phyloP scores from a whole-genome alignment of 176 grass and related monocot species.

The Avena atlantica region DNA sequence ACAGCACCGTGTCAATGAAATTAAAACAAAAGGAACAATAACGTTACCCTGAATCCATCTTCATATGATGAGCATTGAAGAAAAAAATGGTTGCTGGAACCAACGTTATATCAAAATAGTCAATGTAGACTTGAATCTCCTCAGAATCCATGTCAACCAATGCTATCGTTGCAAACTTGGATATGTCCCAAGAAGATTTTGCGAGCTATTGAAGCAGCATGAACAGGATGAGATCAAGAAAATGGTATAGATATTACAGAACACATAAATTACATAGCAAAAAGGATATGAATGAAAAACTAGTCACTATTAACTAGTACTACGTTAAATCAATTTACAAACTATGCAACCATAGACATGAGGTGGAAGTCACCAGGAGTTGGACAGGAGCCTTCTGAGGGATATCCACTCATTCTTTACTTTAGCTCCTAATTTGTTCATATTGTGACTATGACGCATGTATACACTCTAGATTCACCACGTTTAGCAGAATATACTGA shows the following conservation, averaged over 20 bases:
- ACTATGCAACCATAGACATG: neutral
- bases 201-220: slow-evolving; percentile 52
- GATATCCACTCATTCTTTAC: neutral
- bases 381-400: neutral
- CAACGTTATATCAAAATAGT: slow-evolving; percentile 92
- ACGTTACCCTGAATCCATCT: slow-evolving; percentile 89
- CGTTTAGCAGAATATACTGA: neutral
- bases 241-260: neutral
- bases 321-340: neutral
- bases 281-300: neutral
- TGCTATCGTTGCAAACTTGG: slow-evolving; percentile 65
- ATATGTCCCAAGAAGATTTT: slow-evolving; percentile 66
- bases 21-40: neutral
- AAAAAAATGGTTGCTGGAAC: slow-evolving; percentile 85
- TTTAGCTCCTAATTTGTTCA: neutral
- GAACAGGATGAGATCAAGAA: neutral
- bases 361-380: neutral
- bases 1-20: slow-evolving; percentile 16
- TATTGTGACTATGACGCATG: neutral
- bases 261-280: neutral
- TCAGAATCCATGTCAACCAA: slow-evolving; percentile 78
- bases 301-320: neutral
- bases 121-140: slow-evolving; percentile 83
- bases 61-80: slow-evolving; percentile 99
- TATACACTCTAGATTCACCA: neutral